Evolutionary conservation across 2,329 filamentous ascomycete genomes (phyloP).

Genomic region (Calonectria hongkongensis): DNA sequence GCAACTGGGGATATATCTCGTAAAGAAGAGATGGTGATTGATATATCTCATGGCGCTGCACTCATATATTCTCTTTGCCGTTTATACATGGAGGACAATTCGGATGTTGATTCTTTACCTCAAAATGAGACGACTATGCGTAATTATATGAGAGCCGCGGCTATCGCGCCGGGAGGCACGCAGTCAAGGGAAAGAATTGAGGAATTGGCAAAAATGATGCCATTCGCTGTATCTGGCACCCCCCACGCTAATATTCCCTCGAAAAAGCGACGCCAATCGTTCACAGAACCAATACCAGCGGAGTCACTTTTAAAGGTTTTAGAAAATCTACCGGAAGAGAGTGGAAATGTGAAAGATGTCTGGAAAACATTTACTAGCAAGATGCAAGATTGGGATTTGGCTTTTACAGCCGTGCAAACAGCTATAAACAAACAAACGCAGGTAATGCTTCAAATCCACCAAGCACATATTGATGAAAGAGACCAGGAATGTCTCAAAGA

Average conservation of each 20-base stretch:
- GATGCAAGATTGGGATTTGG: background rate
- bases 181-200: background rate
- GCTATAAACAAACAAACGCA: background rate
- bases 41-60: background rate
- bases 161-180: too few relatives aligned
- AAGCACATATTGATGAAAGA: background rate
- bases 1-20: background rate
- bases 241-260: background rate
- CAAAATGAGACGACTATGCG: background rate
- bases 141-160: background rate
- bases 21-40: background rate
- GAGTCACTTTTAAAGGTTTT: background rate
- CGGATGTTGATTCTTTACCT: background rate
- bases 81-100: background rate
- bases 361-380: background rate
- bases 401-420: background rate
- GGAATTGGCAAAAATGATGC: background rate
- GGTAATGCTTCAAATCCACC: background rate
- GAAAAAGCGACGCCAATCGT: background rate
- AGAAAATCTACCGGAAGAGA: background rate
- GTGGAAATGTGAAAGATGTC: background rate
- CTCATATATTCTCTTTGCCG: background rate
- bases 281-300: background rate
- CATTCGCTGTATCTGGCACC: background rate
- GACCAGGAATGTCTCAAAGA: constrained; percentile 23